These are phyloP conservation scores for Gloeopeniophorella convolvens DNA, from an alignment of 768 basidiomycete species.

Conservation along the genomic window DNA sequence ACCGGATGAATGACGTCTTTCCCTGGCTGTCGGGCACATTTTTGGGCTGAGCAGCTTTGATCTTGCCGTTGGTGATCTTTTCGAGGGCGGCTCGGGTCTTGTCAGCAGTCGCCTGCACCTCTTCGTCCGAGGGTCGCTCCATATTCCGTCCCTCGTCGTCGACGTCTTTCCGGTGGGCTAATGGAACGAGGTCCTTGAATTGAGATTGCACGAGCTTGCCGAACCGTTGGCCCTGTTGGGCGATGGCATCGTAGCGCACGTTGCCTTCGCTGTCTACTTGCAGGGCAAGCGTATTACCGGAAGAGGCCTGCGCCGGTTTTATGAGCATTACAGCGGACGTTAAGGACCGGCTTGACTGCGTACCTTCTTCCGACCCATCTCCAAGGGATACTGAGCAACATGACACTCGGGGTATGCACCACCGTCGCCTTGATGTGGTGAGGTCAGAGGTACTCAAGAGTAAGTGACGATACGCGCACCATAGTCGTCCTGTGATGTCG, in stretches of 20 bases:
- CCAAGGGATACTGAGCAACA: constrained; percentile 93
- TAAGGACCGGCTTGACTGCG: no score
- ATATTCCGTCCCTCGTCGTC: constrained; percentile 64
- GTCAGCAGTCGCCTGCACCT: constrained; percentile 86
- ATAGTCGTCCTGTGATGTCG: constrained; percentile 75
- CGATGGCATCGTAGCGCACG: constrained; percentile 95
- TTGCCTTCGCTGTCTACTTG: constrained; percentile 97
- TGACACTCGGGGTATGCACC: constrained; percentile 94
- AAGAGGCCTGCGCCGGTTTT: constrained; percentile 61
- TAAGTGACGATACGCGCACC: constrained; percentile 40
- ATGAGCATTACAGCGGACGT: no score
- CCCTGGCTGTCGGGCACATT: constrained; percentile 82
- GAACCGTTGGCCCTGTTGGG: constrained; percentile 85
- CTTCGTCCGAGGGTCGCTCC: constrained; percentile 93
- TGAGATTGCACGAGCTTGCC: constrained; percentile 89
- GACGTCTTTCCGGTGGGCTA: constrained; percentile 83
- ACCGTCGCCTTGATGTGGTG: constrained; percentile 53
- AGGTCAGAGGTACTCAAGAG: constrained; percentile 9
- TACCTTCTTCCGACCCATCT: constrained; percentile 94
- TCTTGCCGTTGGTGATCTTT: constrained; percentile 89
- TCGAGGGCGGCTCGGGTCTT: constrained; percentile 88
- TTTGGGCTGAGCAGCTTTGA: constrained; percentile 98
- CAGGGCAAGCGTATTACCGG: constrained; percentile 91
- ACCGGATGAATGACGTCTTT: constrained; percentile 87
- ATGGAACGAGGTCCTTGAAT: constrained; percentile 95